A percentile compares a stretch with the other conserved stretches of the same genome.
These are phyloP conservation scores for Pseudonitzschia pungens DNA, from an alignment of 108 stramenopile genomes.

Conservation along the genomic window DNA sequence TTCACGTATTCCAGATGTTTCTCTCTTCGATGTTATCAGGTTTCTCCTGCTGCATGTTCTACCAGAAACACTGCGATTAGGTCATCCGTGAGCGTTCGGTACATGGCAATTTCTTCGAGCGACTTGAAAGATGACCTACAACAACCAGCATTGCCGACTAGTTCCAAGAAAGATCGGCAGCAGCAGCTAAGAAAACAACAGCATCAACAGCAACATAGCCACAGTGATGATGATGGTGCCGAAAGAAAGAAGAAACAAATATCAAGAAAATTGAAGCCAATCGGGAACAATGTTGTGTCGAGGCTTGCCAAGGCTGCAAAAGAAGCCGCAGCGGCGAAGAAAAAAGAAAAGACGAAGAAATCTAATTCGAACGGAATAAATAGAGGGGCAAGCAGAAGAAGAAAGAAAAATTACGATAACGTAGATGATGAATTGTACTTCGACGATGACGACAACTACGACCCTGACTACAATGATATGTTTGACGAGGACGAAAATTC, in stretches of 20 bases:
- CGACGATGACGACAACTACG: background rate
- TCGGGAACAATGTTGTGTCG: constrained; percentile 16
- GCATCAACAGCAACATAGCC: background rate
- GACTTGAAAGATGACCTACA: constrained; percentile 23
- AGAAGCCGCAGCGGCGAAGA: constrained; percentile 17
- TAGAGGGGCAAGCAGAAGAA: background rate
- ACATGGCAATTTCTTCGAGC: constrained; percentile 32
- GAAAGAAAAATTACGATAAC: background rate
- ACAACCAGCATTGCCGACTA: background rate
- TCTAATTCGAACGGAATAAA: background rate
- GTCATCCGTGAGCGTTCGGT: background rate
- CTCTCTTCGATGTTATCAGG: no score
- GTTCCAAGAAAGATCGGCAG: background rate
- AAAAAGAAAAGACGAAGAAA: background rate
- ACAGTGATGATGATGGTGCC: no score
- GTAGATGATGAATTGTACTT: background rate
- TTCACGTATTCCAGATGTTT: background rate
- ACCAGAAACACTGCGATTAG: background rate
- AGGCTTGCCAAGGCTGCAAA: constrained; percentile 28
- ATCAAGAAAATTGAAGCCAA: constrained; percentile 12
- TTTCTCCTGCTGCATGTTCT: no score
- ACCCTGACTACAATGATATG: background rate
- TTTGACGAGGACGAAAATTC: background rate
- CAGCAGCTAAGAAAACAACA: background rate
- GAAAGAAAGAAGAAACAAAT: background rate